Evolutionary conservation across 805 yeast species (phyloP).

Genomic region (Phaffomyces thermotolerans): DNA sequence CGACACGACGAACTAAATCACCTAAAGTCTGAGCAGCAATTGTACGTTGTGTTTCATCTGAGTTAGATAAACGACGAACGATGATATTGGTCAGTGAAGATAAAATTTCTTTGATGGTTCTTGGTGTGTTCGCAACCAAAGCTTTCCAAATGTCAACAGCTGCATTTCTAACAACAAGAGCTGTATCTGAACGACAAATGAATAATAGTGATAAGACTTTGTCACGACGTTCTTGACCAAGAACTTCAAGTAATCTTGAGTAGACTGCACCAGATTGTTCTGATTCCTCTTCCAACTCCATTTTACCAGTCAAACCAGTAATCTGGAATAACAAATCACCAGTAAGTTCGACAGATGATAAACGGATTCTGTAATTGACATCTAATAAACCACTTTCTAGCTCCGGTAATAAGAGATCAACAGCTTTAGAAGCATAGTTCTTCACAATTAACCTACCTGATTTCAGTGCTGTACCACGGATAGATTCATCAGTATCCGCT

Average conservation of each 20-base stretch:
- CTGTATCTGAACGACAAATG: constrained; percentile 87
- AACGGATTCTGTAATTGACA: constrained; percentile 74
- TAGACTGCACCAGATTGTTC: constrained; percentile 45
- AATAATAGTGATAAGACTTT: constrained; percentile 79
- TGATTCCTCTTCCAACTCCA: constrained; percentile 51
- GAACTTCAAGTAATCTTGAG: constrained; percentile 60
- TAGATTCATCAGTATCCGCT: constrained; percentile 82
- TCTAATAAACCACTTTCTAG: constrained; percentile 85
- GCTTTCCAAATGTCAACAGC: constrained; percentile 96
- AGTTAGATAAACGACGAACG: constrained; percentile 76
- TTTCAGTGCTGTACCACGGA: constrained; percentile 83
- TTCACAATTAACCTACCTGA: constrained; percentile 89
- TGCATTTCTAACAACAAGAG: constrained; percentile 80
- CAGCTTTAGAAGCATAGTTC: constrained; percentile 87
- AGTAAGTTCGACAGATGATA: constrained; percentile 89
- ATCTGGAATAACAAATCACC: constrained; percentile 93
- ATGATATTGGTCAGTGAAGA: constrained; percentile 76
- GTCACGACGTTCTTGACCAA: constrained; percentile 87
- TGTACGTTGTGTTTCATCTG: constrained; percentile 68
- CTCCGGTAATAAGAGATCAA: constrained; percentile 89
- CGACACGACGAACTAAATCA: constrained; percentile 90
- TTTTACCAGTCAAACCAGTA: constrained; percentile 79
- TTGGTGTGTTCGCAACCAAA: constrained; percentile 90
- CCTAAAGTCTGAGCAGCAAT: constrained; percentile 94
- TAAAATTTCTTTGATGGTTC: constrained; percentile 84